These are phyloP conservation scores for Apiotrichum gracile DNA, from an alignment of 1,284 basidiomycete genomes.

Conservation along the genomic window DNA sequence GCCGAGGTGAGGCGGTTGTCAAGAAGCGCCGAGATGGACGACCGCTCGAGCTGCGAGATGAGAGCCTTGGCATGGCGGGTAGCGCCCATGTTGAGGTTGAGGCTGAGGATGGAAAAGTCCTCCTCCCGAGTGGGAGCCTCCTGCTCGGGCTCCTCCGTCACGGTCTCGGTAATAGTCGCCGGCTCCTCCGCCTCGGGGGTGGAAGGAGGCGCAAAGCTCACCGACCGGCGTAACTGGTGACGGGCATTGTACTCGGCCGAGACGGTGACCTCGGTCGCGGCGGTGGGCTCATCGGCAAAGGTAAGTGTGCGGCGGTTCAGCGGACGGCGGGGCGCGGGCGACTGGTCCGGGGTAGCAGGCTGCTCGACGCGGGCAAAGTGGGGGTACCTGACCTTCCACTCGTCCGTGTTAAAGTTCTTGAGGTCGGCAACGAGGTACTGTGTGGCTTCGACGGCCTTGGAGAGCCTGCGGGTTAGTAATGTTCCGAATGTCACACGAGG, in stretches of 20 bases:
- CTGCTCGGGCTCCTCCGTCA: conserved; percentile 49
- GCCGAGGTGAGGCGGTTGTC: conserved; percentile 78
- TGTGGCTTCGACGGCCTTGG: conserved; percentile 67
- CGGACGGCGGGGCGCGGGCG: conserved; percentile 44
- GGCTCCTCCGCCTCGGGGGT: background rate
- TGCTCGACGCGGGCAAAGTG: conserved; percentile 33
- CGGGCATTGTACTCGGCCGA: conserved; percentile 48
- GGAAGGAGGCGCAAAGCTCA: conserved; percentile 15
- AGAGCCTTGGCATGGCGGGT: conserved; percentile 68
- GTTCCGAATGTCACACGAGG: too few species aligned
- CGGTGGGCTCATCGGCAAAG: conserved; percentile 71
- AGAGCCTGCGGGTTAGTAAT: conserved; percentile 53
- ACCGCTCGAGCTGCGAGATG: conserved; percentile 84
- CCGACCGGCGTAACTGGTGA: conserved; percentile 50
- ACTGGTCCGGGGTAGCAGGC: background rate
- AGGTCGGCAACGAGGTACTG: conserved; percentile 65
- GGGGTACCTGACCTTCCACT: conserved; percentile 85
- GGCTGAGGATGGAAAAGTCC: conserved; percentile 77
- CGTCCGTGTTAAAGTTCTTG: conserved; percentile 71
- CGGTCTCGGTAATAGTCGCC: conserved; percentile 51
- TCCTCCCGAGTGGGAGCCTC: conserved; percentile 37
- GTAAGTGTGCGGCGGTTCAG: conserved; percentile 62
- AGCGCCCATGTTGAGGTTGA: conserved; percentile 88
- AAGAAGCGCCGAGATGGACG: conserved; percentile 85
- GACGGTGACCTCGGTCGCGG: conserved; percentile 62